These are phyloP conservation scores for Metschnikowia similis DNA, from an alignment of 805 yeast genomes.

Conservation along the genomic window DNA sequence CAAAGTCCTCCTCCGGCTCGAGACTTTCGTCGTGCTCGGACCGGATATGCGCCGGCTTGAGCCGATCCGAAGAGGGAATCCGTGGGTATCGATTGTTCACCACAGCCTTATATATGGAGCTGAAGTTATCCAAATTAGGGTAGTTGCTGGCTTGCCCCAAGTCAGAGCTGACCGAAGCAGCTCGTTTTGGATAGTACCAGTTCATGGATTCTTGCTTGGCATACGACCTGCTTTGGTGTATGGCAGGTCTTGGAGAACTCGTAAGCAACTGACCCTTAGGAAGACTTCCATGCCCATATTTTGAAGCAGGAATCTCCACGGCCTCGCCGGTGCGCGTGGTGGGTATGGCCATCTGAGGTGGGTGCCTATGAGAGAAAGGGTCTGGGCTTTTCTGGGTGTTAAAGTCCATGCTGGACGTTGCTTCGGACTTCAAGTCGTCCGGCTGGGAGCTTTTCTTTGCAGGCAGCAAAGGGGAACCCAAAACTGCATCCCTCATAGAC, in stretches of 20 bases:
- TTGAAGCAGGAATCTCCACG: slow-evolving; percentile 57
- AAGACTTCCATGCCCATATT: slow-evolving; percentile 2
- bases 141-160: slow-evolving; percentile 8
- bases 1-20: slow-evolving; percentile 20
- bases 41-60: slow-evolving; percentile 1
- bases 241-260: not conserved
- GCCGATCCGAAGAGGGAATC: slow-evolving; percentile 8
- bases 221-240: slow-evolving; percentile 1
- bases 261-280: not conserved
- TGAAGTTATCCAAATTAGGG: slow-evolving; percentile 25
- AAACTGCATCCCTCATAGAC: slow-evolving; percentile 22
- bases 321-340: slow-evolving; percentile 78
- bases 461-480: slow-evolving; percentile 14
- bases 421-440: slow-evolving; percentile 1
- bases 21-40: slow-evolving; percentile 3
- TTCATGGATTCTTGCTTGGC: slow-evolving; percentile 2
- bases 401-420: slow-evolving; percentile 1
- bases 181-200: slow-evolving; percentile 28
- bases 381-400: slow-evolving; percentile 14
- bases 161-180: slow-evolving; percentile 12
- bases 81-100: slow-evolving; percentile 13
- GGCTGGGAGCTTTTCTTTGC: slow-evolving; percentile 6
- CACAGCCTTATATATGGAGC: slow-evolving; percentile 22
- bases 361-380: slow-evolving; percentile 19
- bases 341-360: slow-evolving; percentile 68